phyloP scores from a whole-genome alignment of 805 yeast species.

The Lachancea thermotolerans region DNA sequence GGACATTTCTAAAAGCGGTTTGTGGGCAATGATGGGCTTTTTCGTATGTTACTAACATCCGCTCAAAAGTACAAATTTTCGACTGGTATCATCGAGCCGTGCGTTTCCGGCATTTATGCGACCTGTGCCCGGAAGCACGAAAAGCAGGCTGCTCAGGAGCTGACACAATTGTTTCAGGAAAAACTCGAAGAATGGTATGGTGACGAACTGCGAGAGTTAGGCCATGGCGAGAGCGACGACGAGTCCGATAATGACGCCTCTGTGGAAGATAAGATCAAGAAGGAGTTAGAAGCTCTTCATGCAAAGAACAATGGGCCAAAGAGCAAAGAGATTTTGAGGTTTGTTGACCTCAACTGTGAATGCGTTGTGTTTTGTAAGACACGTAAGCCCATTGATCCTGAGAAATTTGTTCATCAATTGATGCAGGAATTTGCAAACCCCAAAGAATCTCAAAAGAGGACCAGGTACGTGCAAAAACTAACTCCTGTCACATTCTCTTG shows the following conservation, averaged over 20 bases:
- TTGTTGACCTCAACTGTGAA: slow-evolving; percentile 66
- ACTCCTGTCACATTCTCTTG: slow-evolving; percentile 76
- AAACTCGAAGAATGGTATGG: slow-evolving; percentile 42
- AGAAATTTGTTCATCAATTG: slow-evolving; percentile 53
- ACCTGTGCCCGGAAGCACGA: slow-evolving; percentile 84
- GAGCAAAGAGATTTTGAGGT: slow-evolving; percentile 44
- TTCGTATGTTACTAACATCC: neutral
- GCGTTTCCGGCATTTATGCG: slow-evolving; percentile 80
- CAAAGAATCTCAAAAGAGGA: slow-evolving; percentile 41
- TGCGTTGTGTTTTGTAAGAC: slow-evolving; percentile 82
- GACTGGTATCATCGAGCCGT: slow-evolving; percentile 58
- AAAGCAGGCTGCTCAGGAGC: slow-evolving; percentile 66
- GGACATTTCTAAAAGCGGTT: neutral
- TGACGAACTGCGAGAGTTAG: slow-evolving; percentile 26
- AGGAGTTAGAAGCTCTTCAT: slow-evolving; percentile 63
- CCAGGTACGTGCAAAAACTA: slow-evolving; percentile 69
- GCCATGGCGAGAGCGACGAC: slow-evolving; percentile 13
- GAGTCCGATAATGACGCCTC: slow-evolving; percentile 33
- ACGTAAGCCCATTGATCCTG: slow-evolving; percentile 74
- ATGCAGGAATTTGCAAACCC: slow-evolving; percentile 54
- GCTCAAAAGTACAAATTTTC: slow-evolving; percentile 12
- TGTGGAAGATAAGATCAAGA: slow-evolving; percentile 69
- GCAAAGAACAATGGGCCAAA: slow-evolving; percentile 31
- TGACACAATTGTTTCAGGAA: slow-evolving; percentile 52
- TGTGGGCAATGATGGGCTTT: neutral